A percentile compares a stretch with the other conserved stretches of the same genome.
Conservation (phyloP, 164 flowering plant genomes). For the Vitis labrusca region DNA sequence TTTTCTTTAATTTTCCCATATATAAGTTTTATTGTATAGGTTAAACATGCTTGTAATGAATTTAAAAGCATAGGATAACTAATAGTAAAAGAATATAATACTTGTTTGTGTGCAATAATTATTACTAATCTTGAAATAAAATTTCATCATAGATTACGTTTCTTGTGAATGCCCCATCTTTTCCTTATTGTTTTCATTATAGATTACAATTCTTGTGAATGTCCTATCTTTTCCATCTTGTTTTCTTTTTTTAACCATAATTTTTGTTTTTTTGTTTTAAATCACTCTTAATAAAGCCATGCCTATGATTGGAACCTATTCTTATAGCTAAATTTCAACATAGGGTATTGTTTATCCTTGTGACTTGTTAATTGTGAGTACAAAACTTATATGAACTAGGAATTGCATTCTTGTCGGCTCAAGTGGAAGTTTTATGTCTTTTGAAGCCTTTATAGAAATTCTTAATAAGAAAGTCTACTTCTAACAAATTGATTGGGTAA, state of each 20-base stretch:
- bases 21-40: too few relatives aligned
- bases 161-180: not conserved
- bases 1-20: too few relatives aligned
- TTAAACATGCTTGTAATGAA: too few relatives aligned
- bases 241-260: not conserved
- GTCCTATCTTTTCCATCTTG: not conserved
- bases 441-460: constrained; percentile 1
- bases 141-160: not conserved
- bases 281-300: constrained; percentile 7
- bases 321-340: not conserved
- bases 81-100: too few relatives aligned
- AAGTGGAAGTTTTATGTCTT: not conserved
- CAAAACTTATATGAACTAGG: constrained; percentile 2
- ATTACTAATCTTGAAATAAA: not conserved
- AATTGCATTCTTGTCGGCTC: constrained; percentile 2
- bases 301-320: not conserved
- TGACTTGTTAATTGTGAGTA: constrained; percentile 8
- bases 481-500: not conserved
- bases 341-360: constrained; percentile 9
- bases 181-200: not conserved
- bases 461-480: constrained; percentile 9
- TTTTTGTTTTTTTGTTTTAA: too few relatives aligned
- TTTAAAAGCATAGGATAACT: too few relatives aligned
- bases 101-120: too few relatives aligned
- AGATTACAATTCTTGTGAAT: not conserved